phyloP scores from a whole-genome alignment of 2,329 filamentous ascomycete species.

The Mariannaea sp. region DNA sequence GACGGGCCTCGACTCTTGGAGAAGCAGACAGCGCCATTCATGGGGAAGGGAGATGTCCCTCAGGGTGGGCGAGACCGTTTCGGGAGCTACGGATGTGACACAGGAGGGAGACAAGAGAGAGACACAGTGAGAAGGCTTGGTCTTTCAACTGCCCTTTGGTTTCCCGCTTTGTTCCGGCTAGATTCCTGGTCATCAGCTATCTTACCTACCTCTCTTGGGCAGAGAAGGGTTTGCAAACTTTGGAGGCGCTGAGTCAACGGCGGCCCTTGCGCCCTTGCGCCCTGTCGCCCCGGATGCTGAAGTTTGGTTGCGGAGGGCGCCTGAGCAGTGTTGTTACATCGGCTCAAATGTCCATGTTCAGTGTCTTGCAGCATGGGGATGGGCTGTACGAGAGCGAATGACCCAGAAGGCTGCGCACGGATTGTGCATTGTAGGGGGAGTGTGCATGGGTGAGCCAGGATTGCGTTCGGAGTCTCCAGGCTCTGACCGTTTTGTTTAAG shows the following conservation, averaged over 20 bases:
- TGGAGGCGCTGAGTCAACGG: too few relatives aligned
- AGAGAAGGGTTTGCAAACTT: too few relatives aligned
- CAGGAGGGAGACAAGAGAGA: too few relatives aligned
- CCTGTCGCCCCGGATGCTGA: neutral
- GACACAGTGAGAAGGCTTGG: too few relatives aligned
- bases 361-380: neutral
- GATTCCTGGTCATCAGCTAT: too few relatives aligned
- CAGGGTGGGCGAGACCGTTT: neutral
- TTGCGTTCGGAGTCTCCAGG: neutral
- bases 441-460: neutral
- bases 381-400: neutral
- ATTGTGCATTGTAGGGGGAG: neutral
- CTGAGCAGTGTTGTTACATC: neutral
- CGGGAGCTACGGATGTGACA: slow-evolving; percentile 15
- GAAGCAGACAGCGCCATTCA: neutral
- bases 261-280: too few relatives aligned
- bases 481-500: neutral
- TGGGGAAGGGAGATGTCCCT: neutral
- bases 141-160: too few relatives aligned
- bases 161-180: too few relatives aligned
- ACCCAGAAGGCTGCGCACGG: neutral
- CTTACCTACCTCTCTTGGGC: too few relatives aligned
- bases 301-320: neutral
- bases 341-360: neutral
- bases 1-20: slow-evolving; percentile 15